A percentile compares a stretch with the other conserved stretches of the same genome.
Evolutionary conservation across 2,329 filamentous ascomycete genomes (phyloP).

Genomic region (Pyrenochaeta sp.): DNA sequence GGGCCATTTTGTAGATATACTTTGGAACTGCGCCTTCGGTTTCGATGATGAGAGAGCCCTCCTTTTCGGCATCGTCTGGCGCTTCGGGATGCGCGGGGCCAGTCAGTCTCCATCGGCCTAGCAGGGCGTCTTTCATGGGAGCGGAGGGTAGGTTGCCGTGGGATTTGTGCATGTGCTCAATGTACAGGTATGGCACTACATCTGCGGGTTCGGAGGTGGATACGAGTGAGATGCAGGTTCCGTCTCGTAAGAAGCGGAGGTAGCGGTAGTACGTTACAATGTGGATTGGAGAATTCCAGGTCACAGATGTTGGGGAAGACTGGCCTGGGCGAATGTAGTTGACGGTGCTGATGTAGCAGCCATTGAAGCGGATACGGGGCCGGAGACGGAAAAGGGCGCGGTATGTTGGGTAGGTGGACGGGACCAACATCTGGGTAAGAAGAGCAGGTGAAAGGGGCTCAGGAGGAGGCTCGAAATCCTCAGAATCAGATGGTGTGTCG

Average conservation of each 20-base stretch:
- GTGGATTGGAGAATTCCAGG: constrained; percentile 84
- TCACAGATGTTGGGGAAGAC: constrained; percentile 71
- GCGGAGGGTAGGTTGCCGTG: constrained; percentile 55
- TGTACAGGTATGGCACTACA: constrained; percentile 83
- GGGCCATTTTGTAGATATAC: constrained; percentile 85
- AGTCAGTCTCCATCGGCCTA: constrained; percentile 72
- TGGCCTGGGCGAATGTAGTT: constrained; percentile 91
- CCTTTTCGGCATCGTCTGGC: constrained; percentile 27
- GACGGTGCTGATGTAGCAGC: constrained; percentile 94
- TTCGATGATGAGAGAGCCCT: constrained; percentile 72
- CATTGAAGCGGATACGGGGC: constrained; percentile 91
- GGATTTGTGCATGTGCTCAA: constrained; percentile 67
- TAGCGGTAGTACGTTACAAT: constrained; percentile 99
- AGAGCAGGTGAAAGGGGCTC: constrained; percentile 19
- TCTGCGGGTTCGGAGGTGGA: constrained; percentile 84
- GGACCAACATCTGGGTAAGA: constrained; percentile 45
- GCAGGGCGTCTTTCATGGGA: constrained; percentile 74
- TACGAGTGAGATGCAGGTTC: constrained; percentile 80
- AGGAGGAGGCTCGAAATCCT: constrained; percentile 17
- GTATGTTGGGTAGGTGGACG: constrained; percentile 51
- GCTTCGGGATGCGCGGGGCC: constrained; percentile 51
- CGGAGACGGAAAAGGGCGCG: constrained; percentile 79
- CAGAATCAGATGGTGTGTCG: constrained; percentile 14
- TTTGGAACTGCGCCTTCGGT: constrained; percentile 82
- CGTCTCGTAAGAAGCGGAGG: constrained; percentile 92